Base-by-base conservation (phyloP, 306 rosid species). In the cucumber (Cucumis sativus) region DNA sequence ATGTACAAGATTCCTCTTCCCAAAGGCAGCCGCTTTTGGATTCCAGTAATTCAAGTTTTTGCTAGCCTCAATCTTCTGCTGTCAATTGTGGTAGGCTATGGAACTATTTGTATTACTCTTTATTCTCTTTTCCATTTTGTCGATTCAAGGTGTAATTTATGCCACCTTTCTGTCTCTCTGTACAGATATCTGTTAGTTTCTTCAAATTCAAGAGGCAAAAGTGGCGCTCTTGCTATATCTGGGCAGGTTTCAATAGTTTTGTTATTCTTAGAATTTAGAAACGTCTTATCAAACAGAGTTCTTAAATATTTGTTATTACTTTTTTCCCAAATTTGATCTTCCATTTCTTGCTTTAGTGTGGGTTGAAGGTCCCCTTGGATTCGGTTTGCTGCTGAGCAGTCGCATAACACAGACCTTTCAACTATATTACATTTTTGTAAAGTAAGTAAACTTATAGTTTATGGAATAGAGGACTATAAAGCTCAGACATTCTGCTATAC, bases 341-440 rank as follows among this genome's bases (percentile, higher is more conserved):
- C 18, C 57, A 6, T 49, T 57, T 79, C 86, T 82, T 85, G 81
- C 76, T 87, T 68, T 92, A 96, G 98, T 87, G 80, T 96, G 99
- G 99, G 77, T 83, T 83, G 97, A 92, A 87, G 99, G 96, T 68
- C 97, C 97, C 18, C 82, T 96, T 21, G 99, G 98, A 49, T 91
- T 91, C 77, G 99, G 99, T 82, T 89, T 96, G 88, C 84, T 96
- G 79, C 82, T 96, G 79, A 88, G 93, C 80, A 88, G 93, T 64
- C 96, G 99, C 70, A 88, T 89, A 81, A 80, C 93, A 13, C 99
- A 96, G 81, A 91, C 96, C 79, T 87, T 78, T 75, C 96, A 92
- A 78, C 85, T 96, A 39, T 92, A 89, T 83, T 88, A 78, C 84
- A 89, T 90, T 62, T 96, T 96, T 80, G 98, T 92, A 84, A 88